Base-by-base conservation (phyloP, 2,329 filamentous ascomycete species). In the Myriosclerotinia duriaeana region DNA sequence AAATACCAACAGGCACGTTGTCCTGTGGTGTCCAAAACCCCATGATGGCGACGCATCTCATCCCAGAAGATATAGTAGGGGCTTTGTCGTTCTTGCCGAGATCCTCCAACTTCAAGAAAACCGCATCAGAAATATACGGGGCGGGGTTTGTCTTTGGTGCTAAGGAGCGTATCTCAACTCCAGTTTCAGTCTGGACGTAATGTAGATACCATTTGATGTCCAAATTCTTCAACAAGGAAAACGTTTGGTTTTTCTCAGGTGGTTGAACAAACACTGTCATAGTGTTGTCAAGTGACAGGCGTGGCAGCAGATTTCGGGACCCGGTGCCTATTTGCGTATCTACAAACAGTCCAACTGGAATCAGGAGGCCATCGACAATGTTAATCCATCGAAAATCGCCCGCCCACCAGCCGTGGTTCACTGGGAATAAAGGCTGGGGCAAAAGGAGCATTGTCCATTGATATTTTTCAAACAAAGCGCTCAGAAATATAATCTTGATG, bases 161-260 rank as follows among this genome's bases (percentile, higher is more conserved):
- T 11, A 26, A 15, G 22, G 54, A 56, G 12, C 54, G 54, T n/a
- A 42, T 56, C 8, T 56, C 22, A 58, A 44, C 17, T 34, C 40
- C 26, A 14, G 11, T 30, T n/a, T 46, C 17, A 17, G 40, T 34
- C 5, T 59, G 55, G 5, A 59, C 40, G 40, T 46, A 46, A 46
- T 59, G 55, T 46, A 59, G 55, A 59, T 59, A 59, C 40, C 40
- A 59, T 46, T 46, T n/a, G 1, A 59, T 59, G 20, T 34, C 22
- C 22, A n/a, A n/a, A 8, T 58, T 44, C 9, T 22, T 58, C 54
- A 42, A 58, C 38, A n/a, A 20, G 2, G 38, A 44, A 15, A 58
- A 58, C 7, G 22, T 46, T 34, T 34, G 40, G 5, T 40, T 58
- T n/a, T 17, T n/a, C 8, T 20, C 1, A 5, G 54, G 55, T 30